phyloP scores from a whole-genome alignment of 345 rosid species.

The Syzygium grande region DNA sequence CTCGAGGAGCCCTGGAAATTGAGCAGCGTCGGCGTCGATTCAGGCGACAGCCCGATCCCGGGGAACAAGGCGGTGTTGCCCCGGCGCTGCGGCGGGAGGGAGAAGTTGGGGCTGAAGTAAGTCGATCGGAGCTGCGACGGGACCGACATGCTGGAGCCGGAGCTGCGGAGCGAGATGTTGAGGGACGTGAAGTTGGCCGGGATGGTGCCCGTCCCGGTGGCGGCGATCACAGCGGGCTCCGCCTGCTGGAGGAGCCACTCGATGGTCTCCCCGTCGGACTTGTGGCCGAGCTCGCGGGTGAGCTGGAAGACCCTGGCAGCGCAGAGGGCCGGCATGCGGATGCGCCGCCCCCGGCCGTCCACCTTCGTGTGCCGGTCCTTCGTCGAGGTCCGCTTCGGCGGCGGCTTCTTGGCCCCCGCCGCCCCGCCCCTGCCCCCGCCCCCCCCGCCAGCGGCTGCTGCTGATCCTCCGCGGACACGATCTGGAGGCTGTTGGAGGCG shows the following conservation, averaged over 20 bases:
- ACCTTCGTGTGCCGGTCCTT: slow-evolving; percentile 97
- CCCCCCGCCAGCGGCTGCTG: slow-evolving; percentile 3
- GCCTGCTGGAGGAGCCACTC: slow-evolving; percentile 99
- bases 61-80: slow-evolving; percentile 32
- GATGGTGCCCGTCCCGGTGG: slow-evolving; percentile 96
- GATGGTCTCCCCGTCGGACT: slow-evolving; percentile 91
- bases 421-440: slow-evolving; percentile 12
- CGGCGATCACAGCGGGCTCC: slow-evolving; percentile 92
- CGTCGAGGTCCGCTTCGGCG: slow-evolving; percentile 78
- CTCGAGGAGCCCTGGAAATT: slow-evolving; percentile 52
- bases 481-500: slow-evolving; percentile 16
- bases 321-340: slow-evolving; percentile 98
- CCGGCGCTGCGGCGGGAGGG: slow-evolving; percentile 7
- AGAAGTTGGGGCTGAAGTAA: slow-evolving; percentile 47
- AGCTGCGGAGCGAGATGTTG: slow-evolving; percentile 84
- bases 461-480: not conserved
- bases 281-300: slow-evolving; percentile 87
- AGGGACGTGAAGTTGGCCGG: slow-evolving; percentile 94
- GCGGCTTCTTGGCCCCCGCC: slow-evolving; percentile 46
- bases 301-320: slow-evolving; percentile 99
- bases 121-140: slow-evolving; percentile 75
- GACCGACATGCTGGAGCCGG: slow-evolving; percentile 82
- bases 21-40: slow-evolving; percentile 50
- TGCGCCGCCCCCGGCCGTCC: slow-evolving; percentile 91
- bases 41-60: slow-evolving; percentile 30